A percentile compares a stretch with the other conserved stretches of the same genome.
These are phyloP conservation scores for Neurospora sp. DNA, from an alignment of 495 filamentous ascomycete genomes.

Conservation along the genomic window DNA sequence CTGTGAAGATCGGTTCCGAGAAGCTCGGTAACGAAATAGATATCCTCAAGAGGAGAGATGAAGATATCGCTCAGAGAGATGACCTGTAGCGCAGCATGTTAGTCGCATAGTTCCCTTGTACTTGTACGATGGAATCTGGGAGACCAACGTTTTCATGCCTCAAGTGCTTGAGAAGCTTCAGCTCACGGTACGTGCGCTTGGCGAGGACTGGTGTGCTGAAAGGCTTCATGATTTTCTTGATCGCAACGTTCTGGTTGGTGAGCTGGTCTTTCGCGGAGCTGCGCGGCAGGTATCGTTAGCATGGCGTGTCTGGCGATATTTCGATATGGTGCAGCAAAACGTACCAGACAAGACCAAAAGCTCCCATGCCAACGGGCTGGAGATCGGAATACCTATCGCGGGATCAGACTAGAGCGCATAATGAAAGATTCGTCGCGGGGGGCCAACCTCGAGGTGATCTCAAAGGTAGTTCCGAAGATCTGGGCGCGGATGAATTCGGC, in stretches of 20 bases:
- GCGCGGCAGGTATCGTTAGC: constrained; percentile 17
- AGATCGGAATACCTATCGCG: constrained; percentile 80
- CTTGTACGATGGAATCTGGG: neutral
- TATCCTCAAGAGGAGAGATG: constrained; percentile 96
- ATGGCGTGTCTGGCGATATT: neutral
- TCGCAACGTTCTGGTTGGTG: constrained; percentile 86
- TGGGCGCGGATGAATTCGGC: constrained; percentile 98
- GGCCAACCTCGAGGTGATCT: constrained; percentile 93
- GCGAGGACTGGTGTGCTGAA: constrained; percentile 97
- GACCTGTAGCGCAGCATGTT: constrained; percentile 46
- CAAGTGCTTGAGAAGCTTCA: constrained; percentile 95
- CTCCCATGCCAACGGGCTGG: constrained; percentile 97
- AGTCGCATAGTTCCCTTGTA: constrained; percentile 2
- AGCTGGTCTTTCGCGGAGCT: constrained; percentile 97
- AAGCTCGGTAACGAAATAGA: constrained; percentile 97
- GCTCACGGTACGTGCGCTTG: constrained; percentile 92
- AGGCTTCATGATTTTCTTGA: constrained; percentile 99
- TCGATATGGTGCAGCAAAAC: constrained; percentile 10
- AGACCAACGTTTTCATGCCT: constrained; percentile 84
- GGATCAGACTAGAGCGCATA: constrained; percentile 11
- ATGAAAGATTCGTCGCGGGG: constrained; percentile 5
- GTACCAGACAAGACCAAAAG: constrained; percentile 96
- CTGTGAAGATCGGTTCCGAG: constrained; percentile 94
- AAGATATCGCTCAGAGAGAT: constrained; percentile 99
- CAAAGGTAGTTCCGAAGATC: constrained; percentile 99